A percentile compares a stretch with the other conserved stretches of the same genome.
Conservation (phyloP, 2,329 filamentous ascomycete genomes). For the Didymella keratinophila region DNA sequence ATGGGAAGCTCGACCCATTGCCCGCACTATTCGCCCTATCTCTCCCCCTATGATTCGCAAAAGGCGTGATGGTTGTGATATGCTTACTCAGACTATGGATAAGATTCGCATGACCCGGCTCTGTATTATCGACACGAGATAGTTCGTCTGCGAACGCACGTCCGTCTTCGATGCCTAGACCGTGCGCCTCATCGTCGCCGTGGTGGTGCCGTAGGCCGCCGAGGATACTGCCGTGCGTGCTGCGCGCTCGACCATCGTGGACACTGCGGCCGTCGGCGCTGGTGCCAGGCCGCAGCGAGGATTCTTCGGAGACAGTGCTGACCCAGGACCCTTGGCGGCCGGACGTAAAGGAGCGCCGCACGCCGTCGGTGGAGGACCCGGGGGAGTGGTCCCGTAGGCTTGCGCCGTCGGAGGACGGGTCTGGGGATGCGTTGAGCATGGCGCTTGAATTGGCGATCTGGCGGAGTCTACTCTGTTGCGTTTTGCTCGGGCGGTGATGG, state of each 20-base stretch:
- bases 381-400: conserved; percentile 45
- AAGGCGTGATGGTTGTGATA: conserved; percentile 43
- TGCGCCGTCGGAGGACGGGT: conserved; percentile 45
- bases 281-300: conserved; percentile 30
- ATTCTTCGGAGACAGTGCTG: conserved; percentile 43
- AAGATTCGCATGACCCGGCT: conserved; percentile 46
- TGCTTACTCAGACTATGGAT: conserved; percentile 45
- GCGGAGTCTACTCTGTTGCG: conserved; percentile 79
- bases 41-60: conserved; percentile 30
- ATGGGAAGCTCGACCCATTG: conserved; percentile 8
- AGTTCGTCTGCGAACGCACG: conserved; percentile 49
- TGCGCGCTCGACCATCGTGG: conserved; percentile 8
- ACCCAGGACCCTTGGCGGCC: conserved; percentile 42
- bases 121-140: conserved; percentile 46
- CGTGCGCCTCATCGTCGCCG: conserved; percentile 17
- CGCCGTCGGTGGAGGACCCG: conserved; percentile 37
- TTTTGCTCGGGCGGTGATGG: conserved; percentile 81
- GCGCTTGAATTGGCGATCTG: conserved; percentile 84
- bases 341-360: conserved; percentile 43
- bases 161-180: conserved; percentile 39
- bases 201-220: conserved; percentile 25
- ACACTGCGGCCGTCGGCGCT: conserved; percentile 28
- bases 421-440: conserved; percentile 57
- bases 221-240: conserved; percentile 31
- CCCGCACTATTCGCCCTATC: conserved; percentile 25